Percentiles rank a stretch among this genome's conserved stretches.
phyloP scores from a whole-genome alignment of 768 basidiomycete genomes.

The Butyriboletus loyo region DNA sequence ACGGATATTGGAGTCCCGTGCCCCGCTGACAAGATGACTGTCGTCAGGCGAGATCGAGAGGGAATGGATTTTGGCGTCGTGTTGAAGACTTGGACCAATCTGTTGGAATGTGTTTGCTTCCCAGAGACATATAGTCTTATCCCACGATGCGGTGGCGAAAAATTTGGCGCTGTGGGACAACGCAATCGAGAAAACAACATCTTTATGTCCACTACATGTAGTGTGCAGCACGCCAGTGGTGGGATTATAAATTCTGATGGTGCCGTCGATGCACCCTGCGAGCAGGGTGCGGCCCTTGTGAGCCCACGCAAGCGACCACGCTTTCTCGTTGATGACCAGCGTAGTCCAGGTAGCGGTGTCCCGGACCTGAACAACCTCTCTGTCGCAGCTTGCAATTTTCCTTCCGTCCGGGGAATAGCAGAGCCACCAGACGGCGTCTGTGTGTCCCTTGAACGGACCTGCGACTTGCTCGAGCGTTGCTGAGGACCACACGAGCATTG shows the following conservation, averaged over 20 bases:
- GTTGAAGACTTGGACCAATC: constrained; percentile 15
- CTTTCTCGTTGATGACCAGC: constrained; percentile 1
- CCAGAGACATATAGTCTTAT: constrained; percentile 30
- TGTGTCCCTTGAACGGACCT: constrained; percentile 9
- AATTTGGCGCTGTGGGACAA: constrained; percentile 19
- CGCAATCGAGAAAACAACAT: constrained; percentile 19
- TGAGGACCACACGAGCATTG: constrained; percentile 17
- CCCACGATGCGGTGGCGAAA: constrained; percentile 28
- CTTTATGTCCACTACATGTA: constrained; percentile 12
- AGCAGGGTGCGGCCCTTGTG: constrained; percentile 11
- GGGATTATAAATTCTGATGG: constrained; percentile 12
- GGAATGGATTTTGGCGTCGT: constrained; percentile 5
- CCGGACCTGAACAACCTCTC: constrained; percentile 17
- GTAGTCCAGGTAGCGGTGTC: constrained; percentile 3
- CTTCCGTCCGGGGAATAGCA: constrained; percentile 19
- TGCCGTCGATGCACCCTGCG: constrained; percentile 16
- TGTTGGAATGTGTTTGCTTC: constrained; percentile 17
- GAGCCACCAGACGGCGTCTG: constrained; percentile 15
- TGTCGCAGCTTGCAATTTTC: constrained; percentile 20
- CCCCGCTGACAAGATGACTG: constrained; percentile 14
- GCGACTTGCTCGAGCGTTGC: constrained; percentile 2
- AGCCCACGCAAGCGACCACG: constrained; percentile 25
- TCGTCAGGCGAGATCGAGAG: constrained; percentile 18
- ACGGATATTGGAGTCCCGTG: constrained; percentile 12
- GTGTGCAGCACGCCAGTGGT: not conserved